Evolutionary conservation across 108 stramenopile species (phyloP).

Genomic region (Nitzschia putrida): DNA sequence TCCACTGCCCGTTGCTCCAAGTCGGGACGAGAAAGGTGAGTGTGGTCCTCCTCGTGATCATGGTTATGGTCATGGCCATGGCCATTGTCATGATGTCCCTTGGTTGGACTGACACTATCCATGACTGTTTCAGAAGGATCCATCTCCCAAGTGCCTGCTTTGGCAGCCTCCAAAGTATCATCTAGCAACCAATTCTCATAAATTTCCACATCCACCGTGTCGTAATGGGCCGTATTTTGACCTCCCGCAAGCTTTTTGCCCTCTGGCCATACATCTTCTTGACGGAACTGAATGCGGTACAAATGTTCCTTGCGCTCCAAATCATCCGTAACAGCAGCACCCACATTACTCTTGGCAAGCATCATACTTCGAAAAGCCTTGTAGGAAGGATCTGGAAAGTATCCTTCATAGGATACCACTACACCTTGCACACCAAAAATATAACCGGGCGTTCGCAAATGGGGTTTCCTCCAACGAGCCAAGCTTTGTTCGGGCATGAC

Average conservation of each 20-base stretch:
- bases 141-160: too few species aligned
- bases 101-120: too few species aligned
- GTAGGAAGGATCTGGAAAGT: constrained; percentile 50
- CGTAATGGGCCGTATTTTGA: constrained; percentile 13
- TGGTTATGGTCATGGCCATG: constrained; percentile 21
- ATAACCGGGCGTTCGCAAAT: constrained; percentile 58
- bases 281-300: constrained; percentile 41
- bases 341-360: too few species aligned
- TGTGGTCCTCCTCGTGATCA: constrained; percentile 29
- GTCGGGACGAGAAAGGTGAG: constrained; percentile 30
- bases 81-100: too few species aligned
- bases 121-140: too few species aligned
- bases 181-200: constrained; percentile 59
- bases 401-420: constrained; percentile 41
- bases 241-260: background rate
- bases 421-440: constrained; percentile 49
- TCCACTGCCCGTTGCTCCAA: constrained; percentile 50
- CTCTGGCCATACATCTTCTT: constrained; percentile 27
- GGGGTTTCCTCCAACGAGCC: constrained; percentile 51
- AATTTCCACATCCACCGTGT: constrained; percentile 52
- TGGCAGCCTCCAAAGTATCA: constrained; percentile 20
- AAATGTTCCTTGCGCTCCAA: constrained; percentile 39
- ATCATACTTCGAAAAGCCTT: too few species aligned
- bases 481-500: constrained; percentile 35
- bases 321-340: too few species aligned